Conservation (phyloP, 2,329 filamentous ascomycete genomes). For the Stachybotrys echinatus region DNA sequence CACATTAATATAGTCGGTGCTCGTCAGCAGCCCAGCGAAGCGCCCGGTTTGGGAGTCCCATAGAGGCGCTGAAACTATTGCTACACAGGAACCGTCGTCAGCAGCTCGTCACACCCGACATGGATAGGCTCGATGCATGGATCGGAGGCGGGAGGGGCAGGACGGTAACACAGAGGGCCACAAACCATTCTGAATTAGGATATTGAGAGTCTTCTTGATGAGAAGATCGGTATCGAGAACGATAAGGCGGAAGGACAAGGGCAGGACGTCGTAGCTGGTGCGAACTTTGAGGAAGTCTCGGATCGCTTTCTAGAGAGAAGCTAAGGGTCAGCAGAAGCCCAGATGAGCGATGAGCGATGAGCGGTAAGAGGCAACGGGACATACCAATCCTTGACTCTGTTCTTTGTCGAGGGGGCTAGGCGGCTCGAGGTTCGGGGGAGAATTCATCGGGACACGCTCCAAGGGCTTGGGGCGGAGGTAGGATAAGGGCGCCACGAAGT, state of each 20-base stretch:
- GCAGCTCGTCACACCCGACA: conserved; percentile 10
- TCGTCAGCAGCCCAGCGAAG: conserved; percentile 91
- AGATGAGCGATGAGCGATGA: too few relatives aligned
- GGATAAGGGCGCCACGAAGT: conserved; percentile 55
- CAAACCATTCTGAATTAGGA: conserved; percentile 89
- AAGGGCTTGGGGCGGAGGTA: conserved; percentile 42
- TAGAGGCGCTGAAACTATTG: conserved; percentile 92
- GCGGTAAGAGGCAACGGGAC: conserved; percentile 24
- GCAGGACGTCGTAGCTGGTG: conserved; percentile 96
- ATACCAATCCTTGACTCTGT: conserved; percentile 72
- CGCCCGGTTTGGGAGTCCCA: conserved; percentile 94
- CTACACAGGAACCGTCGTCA: conserved; percentile 37
- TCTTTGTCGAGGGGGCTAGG: conserved; percentile 66
- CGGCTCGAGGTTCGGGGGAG: conserved; percentile 14
- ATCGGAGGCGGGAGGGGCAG: background rate
- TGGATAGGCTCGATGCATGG: conserved; percentile 4
- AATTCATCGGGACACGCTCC: conserved; percentile 27
- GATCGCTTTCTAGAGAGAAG: conserved; percentile 75
- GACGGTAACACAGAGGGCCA: conserved; percentile 1
- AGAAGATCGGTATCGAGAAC: conserved; percentile 91
- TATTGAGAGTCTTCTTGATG: conserved; percentile 95
- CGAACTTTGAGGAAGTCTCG: conserved; percentile 94
- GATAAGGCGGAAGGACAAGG: conserved; percentile 91
- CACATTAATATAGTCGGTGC: conserved; percentile 96
- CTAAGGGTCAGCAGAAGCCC: too few relatives aligned